phyloP scores from a whole-genome alignment of 768 basidiomycete genomes.

The Trametes villosa region DNA sequence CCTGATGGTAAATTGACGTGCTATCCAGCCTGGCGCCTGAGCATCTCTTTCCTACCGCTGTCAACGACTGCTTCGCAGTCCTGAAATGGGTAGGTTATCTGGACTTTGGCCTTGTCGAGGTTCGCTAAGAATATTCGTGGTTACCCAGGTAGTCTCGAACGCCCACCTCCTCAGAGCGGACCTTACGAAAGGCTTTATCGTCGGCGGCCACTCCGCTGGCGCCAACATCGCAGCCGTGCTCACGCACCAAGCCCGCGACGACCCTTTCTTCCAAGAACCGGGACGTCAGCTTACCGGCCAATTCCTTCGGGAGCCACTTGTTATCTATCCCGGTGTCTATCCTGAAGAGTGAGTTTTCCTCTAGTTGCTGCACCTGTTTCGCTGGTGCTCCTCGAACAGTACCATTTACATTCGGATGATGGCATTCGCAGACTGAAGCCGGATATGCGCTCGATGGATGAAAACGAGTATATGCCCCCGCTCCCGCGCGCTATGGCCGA shows the following conservation, averaged over 20 bases:
- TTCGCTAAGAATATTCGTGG: neutral
- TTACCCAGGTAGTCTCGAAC: slow-evolving; percentile 16
- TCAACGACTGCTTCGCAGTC: slow-evolving; percentile 29
- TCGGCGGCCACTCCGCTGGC: slow-evolving; percentile 33
- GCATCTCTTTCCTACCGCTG: slow-evolving; percentile 26
- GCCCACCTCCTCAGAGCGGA: slow-evolving; percentile 16
- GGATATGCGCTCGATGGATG: neutral
- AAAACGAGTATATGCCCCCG: neutral
- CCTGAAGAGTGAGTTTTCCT: slow-evolving; percentile 29
- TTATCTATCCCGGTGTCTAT: slow-evolving; percentile 20
- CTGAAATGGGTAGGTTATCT: slow-evolving; percentile 29
- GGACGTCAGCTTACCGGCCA: slow-evolving; percentile 28
- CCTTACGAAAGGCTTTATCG: slow-evolving; percentile 31
- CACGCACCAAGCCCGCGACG: slow-evolving; percentile 31
- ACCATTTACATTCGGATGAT: neutral
- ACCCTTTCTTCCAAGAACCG: slow-evolving; percentile 27
- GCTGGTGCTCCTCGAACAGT: too few relatives aligned
- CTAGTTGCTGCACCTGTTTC: too few relatives aligned
- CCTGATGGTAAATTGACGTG: too few relatives aligned
- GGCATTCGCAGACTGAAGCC: neutral
- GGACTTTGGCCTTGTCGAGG: too few relatives aligned
- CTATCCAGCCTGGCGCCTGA: slow-evolving; percentile 33
- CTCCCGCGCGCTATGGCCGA: neutral
- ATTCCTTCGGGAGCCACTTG: slow-evolving; percentile 27
- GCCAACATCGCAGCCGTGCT: slow-evolving; percentile 30